A percentile compares a stretch with the other conserved stretches of the same genome.
Conservation (phyloP, 768 basidiomycete species). For the Cystobasidium ongulense region DNA sequence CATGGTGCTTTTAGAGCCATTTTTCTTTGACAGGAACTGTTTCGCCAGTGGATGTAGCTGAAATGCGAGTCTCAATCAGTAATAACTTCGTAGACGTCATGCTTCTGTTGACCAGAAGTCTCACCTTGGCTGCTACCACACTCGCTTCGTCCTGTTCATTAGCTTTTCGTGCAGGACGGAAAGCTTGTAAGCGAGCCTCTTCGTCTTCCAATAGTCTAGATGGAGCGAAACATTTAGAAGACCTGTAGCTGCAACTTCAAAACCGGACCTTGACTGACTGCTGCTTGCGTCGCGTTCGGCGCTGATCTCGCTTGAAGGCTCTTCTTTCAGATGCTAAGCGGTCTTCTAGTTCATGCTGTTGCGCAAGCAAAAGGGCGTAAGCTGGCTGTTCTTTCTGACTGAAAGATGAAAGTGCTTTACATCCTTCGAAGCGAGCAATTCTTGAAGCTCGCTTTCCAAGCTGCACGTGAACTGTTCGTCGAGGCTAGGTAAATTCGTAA, state of each 20-base stretch:
- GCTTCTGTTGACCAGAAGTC: background rate
- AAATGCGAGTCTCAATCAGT: background rate
- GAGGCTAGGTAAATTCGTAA: too few relatives aligned
- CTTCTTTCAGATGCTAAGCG: background rate
- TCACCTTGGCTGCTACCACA: background rate
- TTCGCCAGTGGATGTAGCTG: background rate
- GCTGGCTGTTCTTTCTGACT: background rate
- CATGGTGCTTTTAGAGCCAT: background rate
- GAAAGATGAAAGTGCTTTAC: background rate
- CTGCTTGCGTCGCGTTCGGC: background rate
- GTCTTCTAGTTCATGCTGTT: background rate
- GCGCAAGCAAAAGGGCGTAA: background rate
- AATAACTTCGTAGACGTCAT: background rate
- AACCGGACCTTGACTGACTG: background rate
- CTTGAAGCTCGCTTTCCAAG: background rate
- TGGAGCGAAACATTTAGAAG: too few relatives aligned
- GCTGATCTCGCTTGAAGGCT: background rate
- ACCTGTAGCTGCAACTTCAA: too few relatives aligned
- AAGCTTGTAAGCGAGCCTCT: background rate
- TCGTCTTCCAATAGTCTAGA: background rate
- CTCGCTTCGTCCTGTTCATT: background rate
- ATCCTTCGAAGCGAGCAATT: background rate
- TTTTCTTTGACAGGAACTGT: background rate
- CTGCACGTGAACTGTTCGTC: background rate
- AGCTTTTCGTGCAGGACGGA: background rate